Percentiles rank a stretch among this genome's conserved stretches.
phyloP scores from a whole-genome alignment of 2,329 filamentous ascomycete species.

The Diaporthe batatas region DNA sequence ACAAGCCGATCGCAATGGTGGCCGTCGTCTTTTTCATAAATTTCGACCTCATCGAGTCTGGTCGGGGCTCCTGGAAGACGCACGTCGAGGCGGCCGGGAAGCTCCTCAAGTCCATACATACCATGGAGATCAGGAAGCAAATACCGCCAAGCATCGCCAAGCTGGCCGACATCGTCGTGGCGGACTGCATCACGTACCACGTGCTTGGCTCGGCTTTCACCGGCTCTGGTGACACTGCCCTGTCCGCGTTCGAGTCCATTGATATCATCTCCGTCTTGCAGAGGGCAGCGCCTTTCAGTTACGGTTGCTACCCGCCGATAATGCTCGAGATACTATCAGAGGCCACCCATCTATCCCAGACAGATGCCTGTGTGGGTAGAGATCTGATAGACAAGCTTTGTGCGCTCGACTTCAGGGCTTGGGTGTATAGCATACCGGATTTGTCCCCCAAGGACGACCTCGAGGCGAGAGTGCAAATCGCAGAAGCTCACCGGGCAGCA shows the following conservation, averaged over 20 bases:
- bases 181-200: conserved; percentile 64
- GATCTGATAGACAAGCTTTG: conserved; percentile 55
- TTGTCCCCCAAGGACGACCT: conserved; percentile 53
- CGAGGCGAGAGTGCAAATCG: conserved; percentile 56
- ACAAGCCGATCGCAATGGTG: conserved; percentile 54
- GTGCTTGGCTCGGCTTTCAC: conserved; percentile 61
- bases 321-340: conserved; percentile 59
- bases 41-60: conserved; percentile 58
- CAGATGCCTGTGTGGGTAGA: conserved; percentile 47
- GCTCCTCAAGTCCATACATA: conserved; percentile 57
- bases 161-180: conserved; percentile 60
- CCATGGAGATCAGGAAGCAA: conserved; percentile 20
- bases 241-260: conserved; percentile 53
- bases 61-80: conserved; percentile 43
- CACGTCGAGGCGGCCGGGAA: conserved; percentile 61
- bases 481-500: conserved; percentile 58
- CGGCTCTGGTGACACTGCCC: conserved; percentile 42
- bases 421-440: conserved; percentile 55
- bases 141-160: conserved; percentile 48
- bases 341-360: conserved; percentile 57
- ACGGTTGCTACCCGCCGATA: conserved; percentile 61
- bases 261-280: conserved; percentile 55
- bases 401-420: conserved; percentile 56
- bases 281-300: conserved; percentile 59
- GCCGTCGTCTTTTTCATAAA: conserved; percentile 65